phyloP scores from a whole-genome alignment of 2,329 filamentous ascomycete genomes.

The Pseudocercospora musae region DNA sequence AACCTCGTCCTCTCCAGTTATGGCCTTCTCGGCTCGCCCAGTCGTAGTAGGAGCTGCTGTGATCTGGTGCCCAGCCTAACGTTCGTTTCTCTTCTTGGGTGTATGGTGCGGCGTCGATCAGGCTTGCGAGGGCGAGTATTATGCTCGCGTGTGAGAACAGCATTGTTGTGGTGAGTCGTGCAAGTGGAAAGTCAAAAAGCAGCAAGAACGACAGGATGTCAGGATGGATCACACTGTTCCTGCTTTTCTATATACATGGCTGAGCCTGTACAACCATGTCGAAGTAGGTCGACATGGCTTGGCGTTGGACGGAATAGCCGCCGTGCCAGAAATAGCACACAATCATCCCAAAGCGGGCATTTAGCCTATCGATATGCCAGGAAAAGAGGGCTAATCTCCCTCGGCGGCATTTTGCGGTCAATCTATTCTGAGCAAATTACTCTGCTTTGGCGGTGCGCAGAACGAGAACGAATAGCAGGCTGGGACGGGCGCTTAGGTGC shows the following conservation, averaged over 20 bases:
- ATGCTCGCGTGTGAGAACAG: constrained; percentile 25
- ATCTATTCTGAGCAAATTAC: constrained; percentile 22
- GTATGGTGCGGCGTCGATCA: constrained; percentile 22
- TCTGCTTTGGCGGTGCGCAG: no score
- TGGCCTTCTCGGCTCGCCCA: constrained; percentile 16
- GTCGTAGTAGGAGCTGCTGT: constrained; percentile 4
- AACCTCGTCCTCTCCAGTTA: constrained; percentile 12
- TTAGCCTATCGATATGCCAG: constrained; percentile 4
- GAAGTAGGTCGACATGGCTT: not conserved
- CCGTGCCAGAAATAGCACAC: constrained; percentile 21
- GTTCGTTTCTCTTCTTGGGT: constrained; percentile 20
- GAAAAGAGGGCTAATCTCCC: constrained; percentile 9
- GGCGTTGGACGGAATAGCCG: constrained; percentile 14
- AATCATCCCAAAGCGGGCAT: constrained; percentile 4
- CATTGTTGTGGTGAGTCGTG: constrained; percentile 25
- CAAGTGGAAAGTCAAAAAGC: constrained; percentile 3
- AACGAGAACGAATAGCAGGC: constrained; percentile 15
- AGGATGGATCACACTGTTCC: not conserved
- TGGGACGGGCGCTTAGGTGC: constrained; percentile 18
- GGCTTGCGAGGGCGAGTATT: constrained; percentile 20
- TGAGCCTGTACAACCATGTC: constrained; percentile 24
- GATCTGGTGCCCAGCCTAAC: constrained; percentile 13
- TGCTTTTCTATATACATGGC: constrained; percentile 31
- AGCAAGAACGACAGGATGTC: constrained; percentile 2
- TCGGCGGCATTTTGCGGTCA: not conserved